Evolutionary conservation across 768 basidiomycete species (phyloP).

Genomic region (Rhodotorula babjevae): DNA sequence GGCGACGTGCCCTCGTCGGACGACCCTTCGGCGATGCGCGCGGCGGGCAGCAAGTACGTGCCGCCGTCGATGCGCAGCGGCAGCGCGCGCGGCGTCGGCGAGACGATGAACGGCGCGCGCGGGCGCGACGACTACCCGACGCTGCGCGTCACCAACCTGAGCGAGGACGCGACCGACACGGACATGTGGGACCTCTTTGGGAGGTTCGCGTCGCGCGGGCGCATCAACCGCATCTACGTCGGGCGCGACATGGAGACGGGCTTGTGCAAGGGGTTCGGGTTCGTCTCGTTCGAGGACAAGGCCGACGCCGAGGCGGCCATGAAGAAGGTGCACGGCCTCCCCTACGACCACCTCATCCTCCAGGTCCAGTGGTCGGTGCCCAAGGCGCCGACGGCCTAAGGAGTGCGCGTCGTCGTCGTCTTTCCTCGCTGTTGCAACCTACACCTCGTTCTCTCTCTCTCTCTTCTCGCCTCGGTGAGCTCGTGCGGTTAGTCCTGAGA

Average conservation of each 20-base stretch:
- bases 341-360: slow-evolving; percentile 44
- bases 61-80: slow-evolving; percentile 82
- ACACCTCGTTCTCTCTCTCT: neutral
- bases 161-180: slow-evolving; percentile 87
- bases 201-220: slow-evolving; percentile 57
- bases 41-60: slow-evolving; percentile 72
- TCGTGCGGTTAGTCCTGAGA: too few species aligned
- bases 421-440: neutral
- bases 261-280: slow-evolving; percentile 91
- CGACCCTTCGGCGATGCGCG: slow-evolving; percentile 9
- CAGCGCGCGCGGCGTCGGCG: slow-evolving; percentile 63
- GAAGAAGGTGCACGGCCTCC: slow-evolving; percentile 55
- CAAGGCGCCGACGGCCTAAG: slow-evolving; percentile 13
- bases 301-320: slow-evolving; percentile 77
- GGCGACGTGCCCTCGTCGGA: slow-evolving; percentile 6
- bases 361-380: slow-evolving; percentile 36
- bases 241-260: slow-evolving; percentile 92
- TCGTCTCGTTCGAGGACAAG: slow-evolving; percentile 87
- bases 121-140: slow-evolving; percentile 85
- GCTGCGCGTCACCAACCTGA: slow-evolving; percentile 92
- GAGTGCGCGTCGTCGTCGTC: neutral
- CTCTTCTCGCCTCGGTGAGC: too few species aligned
- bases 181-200: slow-evolving; percentile 90
- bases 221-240: slow-evolving; percentile 67
- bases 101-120: slow-evolving; percentile 62